Percentiles rank a stretch among this genome's conserved stretches.
Evolutionary conservation across 2,329 filamentous ascomycete genomes (phyloP).

Genomic region (Verruconis gallopava): DNA sequence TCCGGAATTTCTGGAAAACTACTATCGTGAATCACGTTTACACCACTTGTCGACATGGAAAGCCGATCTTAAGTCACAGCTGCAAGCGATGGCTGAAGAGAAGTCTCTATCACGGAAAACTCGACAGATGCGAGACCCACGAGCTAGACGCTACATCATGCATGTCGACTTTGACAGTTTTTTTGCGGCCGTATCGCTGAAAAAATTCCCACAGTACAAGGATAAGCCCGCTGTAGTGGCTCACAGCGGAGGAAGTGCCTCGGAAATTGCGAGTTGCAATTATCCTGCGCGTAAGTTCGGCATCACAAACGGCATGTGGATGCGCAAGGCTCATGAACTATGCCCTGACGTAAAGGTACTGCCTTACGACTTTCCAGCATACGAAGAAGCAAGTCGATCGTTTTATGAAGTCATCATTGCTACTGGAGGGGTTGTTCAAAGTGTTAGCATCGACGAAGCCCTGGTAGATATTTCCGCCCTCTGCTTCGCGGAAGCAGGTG

Average conservation of each 20-base stretch:
- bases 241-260: slow-evolving; percentile 71
- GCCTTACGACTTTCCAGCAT: slow-evolving; percentile 91
- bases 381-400: slow-evolving; percentile 75
- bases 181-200: slow-evolving; percentile 84
- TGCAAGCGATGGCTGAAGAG: slow-evolving; percentile 68
- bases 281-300: slow-evolving; percentile 79
- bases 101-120: slow-evolving; percentile 41
- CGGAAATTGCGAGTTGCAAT: slow-evolving; percentile 96
- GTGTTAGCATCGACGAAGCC: slow-evolving; percentile 93
- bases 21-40: slow-evolving; percentile 84
- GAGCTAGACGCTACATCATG: slow-evolving; percentile 67
- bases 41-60: slow-evolving; percentile 97
- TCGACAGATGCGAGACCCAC: slow-evolving; percentile 43
- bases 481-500: slow-evolving; percentile 52
- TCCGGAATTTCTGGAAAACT: slow-evolving; percentile 86
- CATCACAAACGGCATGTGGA: slow-evolving; percentile 99
- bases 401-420: slow-evolving; percentile 80
- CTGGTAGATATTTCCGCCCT: slow-evolving; percentile 68
- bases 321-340: slow-evolving; percentile 73
- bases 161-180: slow-evolving; percentile 99
- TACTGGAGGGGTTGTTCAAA: slow-evolving; percentile 75
- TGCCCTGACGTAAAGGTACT: slow-evolving; percentile 79
- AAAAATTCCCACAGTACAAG: slow-evolving; percentile 59
- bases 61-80: slow-evolving; percentile 76
- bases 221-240: slow-evolving; percentile 81